Percentiles rank a stretch among this genome's conserved stretches.
phyloP scores from a whole-genome alignment of 352 stramenopile species.

The Phytophthora citricola region DNA sequence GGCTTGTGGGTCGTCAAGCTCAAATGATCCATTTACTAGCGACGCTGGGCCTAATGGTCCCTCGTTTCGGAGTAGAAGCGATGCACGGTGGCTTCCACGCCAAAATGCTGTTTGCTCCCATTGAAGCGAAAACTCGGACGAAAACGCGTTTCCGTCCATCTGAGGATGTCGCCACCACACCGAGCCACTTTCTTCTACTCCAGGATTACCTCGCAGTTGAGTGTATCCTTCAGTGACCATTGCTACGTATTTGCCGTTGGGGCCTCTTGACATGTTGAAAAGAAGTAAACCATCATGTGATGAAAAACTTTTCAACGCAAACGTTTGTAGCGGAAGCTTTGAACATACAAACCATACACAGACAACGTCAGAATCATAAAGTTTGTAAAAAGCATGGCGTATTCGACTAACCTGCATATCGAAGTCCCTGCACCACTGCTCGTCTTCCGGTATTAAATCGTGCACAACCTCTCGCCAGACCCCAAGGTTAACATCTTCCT shows the following conservation, averaged over 20 bases:
- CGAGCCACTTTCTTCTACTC: conserved; percentile 35
- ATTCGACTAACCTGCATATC: conserved; percentile 45
- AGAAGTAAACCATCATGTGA: conserved; percentile 40
- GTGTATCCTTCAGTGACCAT: conserved; percentile 11
- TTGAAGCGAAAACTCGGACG: conserved; percentile 50
- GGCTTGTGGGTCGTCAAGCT: conserved; percentile 36
- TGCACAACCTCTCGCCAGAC: conserved; percentile 64
- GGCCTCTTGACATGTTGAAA: conserved; percentile 29
- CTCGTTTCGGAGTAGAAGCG: conserved; percentile 53
- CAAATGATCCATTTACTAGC: conserved; percentile 47
- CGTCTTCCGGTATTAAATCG: conserved; percentile 57
- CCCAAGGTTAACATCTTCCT: conserved; percentile 71
- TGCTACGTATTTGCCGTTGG: conserved; percentile 41
- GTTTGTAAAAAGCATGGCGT: background rate
- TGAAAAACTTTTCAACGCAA: conserved; percentile 54
- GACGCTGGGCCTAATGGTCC: conserved; percentile 27
- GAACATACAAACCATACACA: conserved; percentile 3
- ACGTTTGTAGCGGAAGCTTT: conserved; percentile 67
- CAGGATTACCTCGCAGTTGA: background rate
- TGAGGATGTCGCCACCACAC: conserved; percentile 64
- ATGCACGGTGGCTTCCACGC: conserved; percentile 26
- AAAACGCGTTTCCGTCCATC: conserved; percentile 43
- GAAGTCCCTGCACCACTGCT: conserved; percentile 48
- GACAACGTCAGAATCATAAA: background rate
- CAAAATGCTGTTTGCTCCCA: conserved; percentile 31